Percentiles rank a stretch among this genome's conserved stretches.
Conservation (phyloP, 1,284 basidiomycete genomes). For the Mycosarcoma mackinlayi region DNA sequence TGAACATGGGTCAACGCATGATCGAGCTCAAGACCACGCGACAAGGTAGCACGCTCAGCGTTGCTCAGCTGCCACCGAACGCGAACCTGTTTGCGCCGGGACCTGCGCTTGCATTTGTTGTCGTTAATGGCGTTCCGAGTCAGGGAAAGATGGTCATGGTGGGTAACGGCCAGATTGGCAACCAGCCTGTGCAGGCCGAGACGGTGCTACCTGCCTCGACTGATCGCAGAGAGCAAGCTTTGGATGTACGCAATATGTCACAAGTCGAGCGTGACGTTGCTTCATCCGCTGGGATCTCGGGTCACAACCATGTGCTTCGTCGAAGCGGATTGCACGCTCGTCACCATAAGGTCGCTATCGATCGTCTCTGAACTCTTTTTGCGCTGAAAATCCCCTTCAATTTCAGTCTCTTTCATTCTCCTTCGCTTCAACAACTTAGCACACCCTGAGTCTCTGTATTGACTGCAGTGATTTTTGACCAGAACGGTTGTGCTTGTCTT, state of each 20-base stretch:
- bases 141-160: constrained; percentile 63
- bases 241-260: not conserved
- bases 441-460: too few species aligned
- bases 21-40: constrained; percentile 48
- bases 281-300: not conserved
- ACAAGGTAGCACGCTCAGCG: constrained; percentile 34
- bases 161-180: constrained; percentile 59
- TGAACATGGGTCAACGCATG: constrained; percentile 85
- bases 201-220: constrained; percentile 19
- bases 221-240: constrained; percentile 8
- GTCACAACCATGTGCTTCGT: constrained; percentile 18
- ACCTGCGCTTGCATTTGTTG: constrained; percentile 63
- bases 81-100: constrained; percentile 64
- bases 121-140: constrained; percentile 61
- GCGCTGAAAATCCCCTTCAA: too few species aligned
- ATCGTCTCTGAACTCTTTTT: constrained; percentile 37
- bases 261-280: constrained; percentile 9
- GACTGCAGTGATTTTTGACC: too few species aligned
- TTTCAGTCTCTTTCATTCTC: too few species aligned
- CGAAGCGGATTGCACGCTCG: constrained; percentile 36
- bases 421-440: too few species aligned
- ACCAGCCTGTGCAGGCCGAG: constrained; percentile 35
- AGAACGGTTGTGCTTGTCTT: too few species aligned
- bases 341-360: constrained; percentile 27
- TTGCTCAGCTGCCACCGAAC: constrained; percentile 62